phyloP scores from a whole-genome alignment of 2,329 filamentous ascomycete genomes.

The Dactylellina drechsleri region DNA sequence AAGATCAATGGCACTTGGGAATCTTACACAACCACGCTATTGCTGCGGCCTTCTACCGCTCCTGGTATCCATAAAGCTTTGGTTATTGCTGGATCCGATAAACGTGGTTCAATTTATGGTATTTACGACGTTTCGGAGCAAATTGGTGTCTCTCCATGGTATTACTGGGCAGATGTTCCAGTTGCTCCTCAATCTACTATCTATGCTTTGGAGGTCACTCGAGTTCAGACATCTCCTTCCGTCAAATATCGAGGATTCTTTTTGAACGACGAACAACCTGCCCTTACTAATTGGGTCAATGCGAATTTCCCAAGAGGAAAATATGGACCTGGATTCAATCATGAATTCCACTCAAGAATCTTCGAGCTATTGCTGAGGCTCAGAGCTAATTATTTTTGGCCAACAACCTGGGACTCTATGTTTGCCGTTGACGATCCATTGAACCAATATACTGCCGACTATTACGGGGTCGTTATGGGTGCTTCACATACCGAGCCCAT shows the following conservation, averaged over 20 bases:
- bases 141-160: slow-evolving; percentile 77
- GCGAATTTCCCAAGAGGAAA: slow-evolving; percentile 66
- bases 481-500: slow-evolving; percentile 79
- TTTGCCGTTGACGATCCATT: slow-evolving; percentile 76
- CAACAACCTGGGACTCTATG: slow-evolving; percentile 76
- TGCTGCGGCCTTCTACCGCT: slow-evolving; percentile 68
- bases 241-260: slow-evolving; percentile 77
- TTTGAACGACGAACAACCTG: slow-evolving; percentile 76
- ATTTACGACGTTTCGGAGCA: slow-evolving; percentile 78
- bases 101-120: slow-evolving; percentile 74
- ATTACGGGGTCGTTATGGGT: slow-evolving; percentile 78
- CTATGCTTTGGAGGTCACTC: slow-evolving; percentile 68
- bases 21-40: slow-evolving; percentile 71
- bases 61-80: slow-evolving; percentile 69
- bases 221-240: slow-evolving; percentile 70
- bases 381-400: slow-evolving; percentile 80
- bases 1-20: slow-evolving; percentile 74
- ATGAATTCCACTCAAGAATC: slow-evolving; percentile 74
- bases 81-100: slow-evolving; percentile 75
- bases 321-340: slow-evolving; percentile 65
- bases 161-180: slow-evolving; percentile 74
- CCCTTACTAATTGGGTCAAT: slow-evolving; percentile 73
- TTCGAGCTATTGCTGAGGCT: slow-evolving; percentile 77
- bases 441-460: slow-evolving; percentile 76
- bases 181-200: slow-evolving; percentile 67